Percentiles rank a stretch among this genome's conserved stretches.
These are phyloP conservation scores for Colletotrichum spinosum DNA, from an alignment of 2,329 filamentous ascomycete genomes.

Conservation along the genomic window DNA sequence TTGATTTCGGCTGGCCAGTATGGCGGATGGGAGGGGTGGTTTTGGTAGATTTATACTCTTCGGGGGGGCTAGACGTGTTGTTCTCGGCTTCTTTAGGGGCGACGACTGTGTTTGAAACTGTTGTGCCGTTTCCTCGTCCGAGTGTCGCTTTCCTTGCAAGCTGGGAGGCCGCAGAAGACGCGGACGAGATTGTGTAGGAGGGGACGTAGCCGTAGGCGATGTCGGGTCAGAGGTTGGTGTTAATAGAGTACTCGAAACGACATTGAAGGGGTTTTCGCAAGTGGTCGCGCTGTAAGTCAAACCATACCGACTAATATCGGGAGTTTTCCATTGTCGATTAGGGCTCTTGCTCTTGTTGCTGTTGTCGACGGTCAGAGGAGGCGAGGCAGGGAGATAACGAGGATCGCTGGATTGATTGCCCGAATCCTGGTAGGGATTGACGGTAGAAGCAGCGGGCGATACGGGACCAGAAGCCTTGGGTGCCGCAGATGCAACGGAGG, in stretches of 20 bases:
- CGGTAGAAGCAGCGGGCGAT: slow-evolving; percentile 12
- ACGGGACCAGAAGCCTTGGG: slow-evolving; percentile 16
- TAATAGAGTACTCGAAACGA: slow-evolving; percentile 24
- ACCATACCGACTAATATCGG: slow-evolving; percentile 46
- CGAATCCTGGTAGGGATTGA: slow-evolving; percentile 32
- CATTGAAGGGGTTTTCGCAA: slow-evolving; percentile 38
- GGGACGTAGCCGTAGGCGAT: slow-evolving; percentile 20
- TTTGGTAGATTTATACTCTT: slow-evolving; percentile 55
- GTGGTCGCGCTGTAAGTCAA: slow-evolving; percentile 41
- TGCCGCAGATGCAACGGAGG: slow-evolving; percentile 19
- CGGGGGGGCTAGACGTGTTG: slow-evolving; percentile 56
- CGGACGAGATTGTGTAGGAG: slow-evolving; percentile 17
- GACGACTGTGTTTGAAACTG: slow-evolving; percentile 38
- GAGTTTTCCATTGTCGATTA: slow-evolving; percentile 33
- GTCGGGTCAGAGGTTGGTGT: slow-evolving; percentile 28
- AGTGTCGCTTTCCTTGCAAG: slow-evolving; percentile 43
- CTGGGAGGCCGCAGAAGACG: slow-evolving; percentile 27
- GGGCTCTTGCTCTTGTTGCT: background rate
- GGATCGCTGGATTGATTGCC: slow-evolving; percentile 35
- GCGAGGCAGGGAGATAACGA: slow-evolving; percentile 30
- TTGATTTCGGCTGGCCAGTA: slow-evolving; percentile 40
- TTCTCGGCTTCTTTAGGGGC: slow-evolving; percentile 59
- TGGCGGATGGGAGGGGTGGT: slow-evolving; percentile 38
- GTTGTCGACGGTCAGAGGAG: slow-evolving; percentile 16
- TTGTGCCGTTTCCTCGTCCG: slow-evolving; percentile 40